Evolutionary conservation across 2,329 filamentous ascomycete genomes (phyloP).

Genomic region (Cladosporium sp.): DNA sequence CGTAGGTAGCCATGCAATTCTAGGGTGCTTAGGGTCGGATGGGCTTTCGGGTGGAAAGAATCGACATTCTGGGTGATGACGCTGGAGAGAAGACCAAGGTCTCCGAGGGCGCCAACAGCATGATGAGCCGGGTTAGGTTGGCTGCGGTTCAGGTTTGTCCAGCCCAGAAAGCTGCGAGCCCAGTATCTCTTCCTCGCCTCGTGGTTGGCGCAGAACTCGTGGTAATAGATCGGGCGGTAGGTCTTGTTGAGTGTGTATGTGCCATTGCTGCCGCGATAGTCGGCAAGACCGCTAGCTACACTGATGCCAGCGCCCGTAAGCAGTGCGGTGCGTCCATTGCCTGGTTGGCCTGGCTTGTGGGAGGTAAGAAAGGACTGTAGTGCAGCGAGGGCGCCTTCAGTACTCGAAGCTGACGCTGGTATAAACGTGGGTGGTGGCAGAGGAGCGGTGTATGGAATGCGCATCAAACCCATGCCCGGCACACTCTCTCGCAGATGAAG

Average conservation of each 20-base stretch:
- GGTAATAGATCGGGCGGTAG: slow-evolving; percentile 87
- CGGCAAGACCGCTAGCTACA: slow-evolving; percentile 84
- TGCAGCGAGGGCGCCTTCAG: slow-evolving; percentile 70
- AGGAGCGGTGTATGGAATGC: slow-evolving; percentile 85
- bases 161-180: slow-evolving; percentile 90
- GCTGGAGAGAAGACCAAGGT: slow-evolving; percentile 65
- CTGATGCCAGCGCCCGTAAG: slow-evolving; percentile 86
- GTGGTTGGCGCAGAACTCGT: slow-evolving; percentile 79
- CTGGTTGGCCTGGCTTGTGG: slow-evolving; percentile 35
- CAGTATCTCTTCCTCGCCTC: slow-evolving; percentile 89
- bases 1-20: slow-evolving; percentile 91
- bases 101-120: slow-evolving; percentile 67
- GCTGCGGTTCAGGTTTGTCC: slow-evolving; percentile 76
- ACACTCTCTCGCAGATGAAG: neutral
- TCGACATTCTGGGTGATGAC: slow-evolving; percentile 97
- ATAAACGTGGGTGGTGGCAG: slow-evolving; percentile 71
- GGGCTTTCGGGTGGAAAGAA: slow-evolving; percentile 77
- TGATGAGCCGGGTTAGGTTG: slow-evolving; percentile 73
- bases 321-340: slow-evolving; percentile 57
- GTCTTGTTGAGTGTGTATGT: slow-evolving; percentile 89
- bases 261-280: slow-evolving; percentile 84
- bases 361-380: slow-evolving; percentile 70
- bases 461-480: slow-evolving; percentile 49
- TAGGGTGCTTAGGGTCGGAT: slow-evolving; percentile 68
- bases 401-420: slow-evolving; percentile 64